A percentile compares a stretch with the other conserved stretches of the same genome.
phyloP scores from a whole-genome alignment of 306 rosid species.

The Trifolium pratense region DNA sequence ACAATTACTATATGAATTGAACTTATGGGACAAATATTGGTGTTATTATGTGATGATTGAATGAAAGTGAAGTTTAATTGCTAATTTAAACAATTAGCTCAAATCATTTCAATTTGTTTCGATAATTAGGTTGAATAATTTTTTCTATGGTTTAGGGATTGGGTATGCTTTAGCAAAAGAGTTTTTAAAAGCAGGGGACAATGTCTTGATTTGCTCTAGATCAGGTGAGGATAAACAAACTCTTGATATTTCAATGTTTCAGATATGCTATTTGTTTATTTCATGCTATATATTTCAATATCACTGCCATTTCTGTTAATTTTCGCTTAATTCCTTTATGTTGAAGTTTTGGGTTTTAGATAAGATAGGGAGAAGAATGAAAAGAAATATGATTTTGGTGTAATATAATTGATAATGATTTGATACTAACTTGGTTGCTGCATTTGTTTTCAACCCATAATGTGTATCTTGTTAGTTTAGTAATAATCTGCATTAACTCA shows the following conservation, averaged over 20 bases:
- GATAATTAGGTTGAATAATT: background rate
- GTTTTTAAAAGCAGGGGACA: constrained; percentile 89
- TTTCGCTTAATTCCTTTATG: background rate
- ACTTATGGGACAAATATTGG: no score
- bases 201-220: constrained; percentile 79
- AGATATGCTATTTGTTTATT: constrained; percentile 24
- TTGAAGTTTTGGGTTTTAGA: no score
- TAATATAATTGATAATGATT: background rate
- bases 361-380: background rate
- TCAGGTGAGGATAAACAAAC: constrained; percentile 59
- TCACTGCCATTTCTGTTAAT: background rate
- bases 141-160: constrained; percentile 63
- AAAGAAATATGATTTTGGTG: background rate
- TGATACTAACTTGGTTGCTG: no score
- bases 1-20: no score
- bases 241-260: constrained; percentile 32
- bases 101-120: background rate
- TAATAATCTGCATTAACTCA: background rate
- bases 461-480: no score
- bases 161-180: constrained; percentile 85
- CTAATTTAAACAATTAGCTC: background rate
- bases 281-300: constrained; percentile 11
- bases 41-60: background rate
- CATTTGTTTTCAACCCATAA: no score
- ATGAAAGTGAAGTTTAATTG: background rate